Evolutionary conservation across 2,329 filamentous ascomycete species (phyloP).

Genomic region (Calonectria hongkongensis): DNA sequence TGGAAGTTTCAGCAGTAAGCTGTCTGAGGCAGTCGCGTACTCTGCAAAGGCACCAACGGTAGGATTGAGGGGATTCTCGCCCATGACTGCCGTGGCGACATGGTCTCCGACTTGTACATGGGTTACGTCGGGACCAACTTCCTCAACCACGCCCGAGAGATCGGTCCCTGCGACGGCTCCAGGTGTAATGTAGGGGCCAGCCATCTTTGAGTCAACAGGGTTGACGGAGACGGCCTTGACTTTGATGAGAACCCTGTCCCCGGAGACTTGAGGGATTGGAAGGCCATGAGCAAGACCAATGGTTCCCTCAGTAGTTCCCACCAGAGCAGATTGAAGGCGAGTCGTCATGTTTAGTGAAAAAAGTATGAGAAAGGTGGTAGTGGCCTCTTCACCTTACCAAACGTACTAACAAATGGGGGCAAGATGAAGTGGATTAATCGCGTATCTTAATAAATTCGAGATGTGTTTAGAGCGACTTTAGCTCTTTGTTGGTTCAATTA

Average conservation of each 20-base stretch:
- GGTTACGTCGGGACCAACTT: slow-evolving; percentile 63
- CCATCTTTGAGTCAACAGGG: slow-evolving; percentile 59
- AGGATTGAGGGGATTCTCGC: slow-evolving; percentile 13
- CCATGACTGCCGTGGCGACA: slow-evolving; percentile 51
- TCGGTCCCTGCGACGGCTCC: slow-evolving; percentile 63
- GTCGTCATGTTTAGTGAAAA: not conserved
- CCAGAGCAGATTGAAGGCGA: not conserved
- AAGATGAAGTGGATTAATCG: no score
- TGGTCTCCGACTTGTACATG: slow-evolving; percentile 68
- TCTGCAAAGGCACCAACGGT: slow-evolving; percentile 64
- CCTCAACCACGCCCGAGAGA: slow-evolving; percentile 67
- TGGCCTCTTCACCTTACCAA: no score
- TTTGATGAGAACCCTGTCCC: slow-evolving; percentile 56
- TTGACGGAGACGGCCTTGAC: slow-evolving; percentile 58
- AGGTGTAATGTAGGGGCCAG: slow-evolving; percentile 43
- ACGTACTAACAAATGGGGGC: no score
- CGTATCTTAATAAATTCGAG: no score
- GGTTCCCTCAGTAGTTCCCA: not conserved
- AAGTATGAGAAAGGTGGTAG: no score
- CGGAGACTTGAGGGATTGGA: slow-evolving; percentile 16
- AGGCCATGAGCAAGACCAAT: not conserved
- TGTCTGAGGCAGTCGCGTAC: slow-evolving; percentile 61
- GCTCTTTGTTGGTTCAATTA: no score
- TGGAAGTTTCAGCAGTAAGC: slow-evolving; percentile 65
- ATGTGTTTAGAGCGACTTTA: no score